Percentiles rank a stretch among this genome's conserved stretches.
phyloP scores from a whole-genome alignment of 73 alveolate species.

The Tetrahymena elliotti region DNA sequence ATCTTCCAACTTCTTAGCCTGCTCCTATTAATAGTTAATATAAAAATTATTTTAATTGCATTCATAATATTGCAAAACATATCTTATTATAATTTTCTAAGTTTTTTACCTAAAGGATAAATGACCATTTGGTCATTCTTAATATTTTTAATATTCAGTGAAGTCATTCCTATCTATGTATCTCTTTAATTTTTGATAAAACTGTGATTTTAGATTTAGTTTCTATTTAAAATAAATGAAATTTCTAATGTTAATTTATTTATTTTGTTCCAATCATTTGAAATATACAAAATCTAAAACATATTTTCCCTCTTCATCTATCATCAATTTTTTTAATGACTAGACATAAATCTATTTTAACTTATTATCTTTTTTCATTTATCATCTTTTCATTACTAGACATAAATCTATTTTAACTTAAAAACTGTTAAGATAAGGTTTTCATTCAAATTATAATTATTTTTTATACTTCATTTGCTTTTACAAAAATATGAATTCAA shows the following conservation, averaged over 20 bases:
- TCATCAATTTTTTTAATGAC: neutral
- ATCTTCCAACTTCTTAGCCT: constrained; percentile 36
- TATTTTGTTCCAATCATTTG: neutral
- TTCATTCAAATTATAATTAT: no score
- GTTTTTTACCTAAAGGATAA: neutral
- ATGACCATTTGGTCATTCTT: neutral
- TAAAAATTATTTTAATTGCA: neutral
- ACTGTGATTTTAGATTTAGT: neutral
- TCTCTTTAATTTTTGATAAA: neutral
- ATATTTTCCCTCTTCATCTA: neutral
- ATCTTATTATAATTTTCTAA: no score
- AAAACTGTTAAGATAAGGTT: no score
- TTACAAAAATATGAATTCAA: no score
- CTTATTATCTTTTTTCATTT: no score
- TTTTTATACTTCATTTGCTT: no score
- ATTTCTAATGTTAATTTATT: neutral
- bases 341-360: neutral
- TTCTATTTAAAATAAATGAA: neutral
- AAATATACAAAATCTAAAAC: no score
- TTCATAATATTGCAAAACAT: neutral
- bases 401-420: no score
- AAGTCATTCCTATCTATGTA: neutral
- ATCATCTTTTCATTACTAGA: no score
- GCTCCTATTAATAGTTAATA: neutral
- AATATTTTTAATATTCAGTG: neutral